Percentiles rank a stretch among this genome's conserved stretches.
Conservation (phyloP, 768 basidiomycete genomes). For the Phlebiopsis flavidoalba region DNA sequence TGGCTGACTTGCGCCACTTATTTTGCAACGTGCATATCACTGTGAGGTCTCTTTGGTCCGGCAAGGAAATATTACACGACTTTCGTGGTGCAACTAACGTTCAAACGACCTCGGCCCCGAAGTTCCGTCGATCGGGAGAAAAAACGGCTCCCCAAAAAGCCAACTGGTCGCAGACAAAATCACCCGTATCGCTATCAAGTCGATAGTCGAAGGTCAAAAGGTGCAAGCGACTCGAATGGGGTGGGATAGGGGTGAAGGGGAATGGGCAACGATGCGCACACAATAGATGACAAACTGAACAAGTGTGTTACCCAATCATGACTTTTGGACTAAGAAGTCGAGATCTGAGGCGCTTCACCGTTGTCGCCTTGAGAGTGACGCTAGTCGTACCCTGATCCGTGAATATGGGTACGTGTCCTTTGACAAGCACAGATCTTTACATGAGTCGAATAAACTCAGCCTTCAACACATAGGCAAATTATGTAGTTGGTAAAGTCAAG, state of each 20-base stretch:
- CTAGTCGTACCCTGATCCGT: constrained; percentile 93
- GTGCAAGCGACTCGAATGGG: too few species aligned
- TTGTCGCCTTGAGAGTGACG: too few species aligned
- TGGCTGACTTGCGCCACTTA: too few species aligned
- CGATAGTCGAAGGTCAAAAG: constrained; percentile 80
- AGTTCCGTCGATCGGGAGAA: too few species aligned
- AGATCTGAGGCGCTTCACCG: neutral
- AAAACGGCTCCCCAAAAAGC: too few species aligned
- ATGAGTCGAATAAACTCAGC: neutral
- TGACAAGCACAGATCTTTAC: neutral
- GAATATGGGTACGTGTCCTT: constrained; percentile 75
- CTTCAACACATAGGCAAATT: constrained; percentile 64
- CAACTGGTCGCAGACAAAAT: too few species aligned
- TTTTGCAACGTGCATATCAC: too few species aligned
- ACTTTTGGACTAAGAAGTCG: neutral
- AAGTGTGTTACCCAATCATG: constrained; percentile 40
- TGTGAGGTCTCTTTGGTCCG: too few species aligned
- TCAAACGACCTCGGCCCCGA: neutral
- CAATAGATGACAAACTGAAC: too few species aligned
- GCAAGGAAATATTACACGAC: too few species aligned
- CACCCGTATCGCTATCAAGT: constrained; percentile 97
- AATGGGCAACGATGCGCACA: constrained; percentile 95
- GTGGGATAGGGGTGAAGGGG: too few species aligned
- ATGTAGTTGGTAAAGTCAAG: constrained; percentile 98
- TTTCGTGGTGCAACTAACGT: neutral